Evolutionary conservation across 257 asterid species (phyloP).

Genomic region (Henckelia pumila): DNA sequence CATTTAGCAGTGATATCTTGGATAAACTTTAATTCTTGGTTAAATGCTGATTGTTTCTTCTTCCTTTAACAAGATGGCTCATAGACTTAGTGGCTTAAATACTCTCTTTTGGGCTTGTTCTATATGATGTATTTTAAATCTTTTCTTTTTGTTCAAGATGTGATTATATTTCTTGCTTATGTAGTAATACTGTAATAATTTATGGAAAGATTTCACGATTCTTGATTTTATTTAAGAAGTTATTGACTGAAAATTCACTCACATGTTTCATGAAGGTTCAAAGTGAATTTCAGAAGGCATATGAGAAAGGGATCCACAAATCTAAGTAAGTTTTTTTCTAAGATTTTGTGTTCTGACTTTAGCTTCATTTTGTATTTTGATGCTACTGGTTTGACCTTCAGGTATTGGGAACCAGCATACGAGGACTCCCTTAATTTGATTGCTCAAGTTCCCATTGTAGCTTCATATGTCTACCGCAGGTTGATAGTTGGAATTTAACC

Average conservation of each 20-base stretch:
- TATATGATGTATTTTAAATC: constrained; percentile 13
- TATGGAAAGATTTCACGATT: constrained; percentile 1
- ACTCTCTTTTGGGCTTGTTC: not conserved
- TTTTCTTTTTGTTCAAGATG: not conserved
- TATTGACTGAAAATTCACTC: constrained; percentile 28
- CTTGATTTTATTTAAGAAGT: constrained; percentile 15
- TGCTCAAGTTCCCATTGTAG: constrained; percentile 91
- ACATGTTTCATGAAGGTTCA: constrained; percentile 56
- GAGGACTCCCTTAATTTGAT: constrained; percentile 96
- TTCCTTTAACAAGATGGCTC: not conserved
- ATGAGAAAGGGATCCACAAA: constrained; percentile 94
- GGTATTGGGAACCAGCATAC: constrained; percentile 96
- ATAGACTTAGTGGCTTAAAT: constrained; percentile 4
- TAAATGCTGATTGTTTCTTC: not conserved
- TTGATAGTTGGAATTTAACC: constrained; percentile 30
- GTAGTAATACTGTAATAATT: not conserved
- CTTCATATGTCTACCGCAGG: constrained; percentile 96
- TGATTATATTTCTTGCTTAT: constrained; percentile 4
- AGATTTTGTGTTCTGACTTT: constrained; percentile 17
- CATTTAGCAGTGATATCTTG: constrained; percentile 1
- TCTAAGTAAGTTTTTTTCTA: constrained; percentile 64
- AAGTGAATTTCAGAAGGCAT: constrained; percentile 99
- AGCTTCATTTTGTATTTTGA: constrained; percentile 19
- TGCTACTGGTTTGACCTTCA: constrained; percentile 32
- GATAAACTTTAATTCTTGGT: not conserved